A percentile compares a stretch with the other conserved stretches of the same genome.
Evolutionary conservation across 768 basidiomycete genomes (phyloP).

Genomic region (Pisolithus sp.): DNA sequence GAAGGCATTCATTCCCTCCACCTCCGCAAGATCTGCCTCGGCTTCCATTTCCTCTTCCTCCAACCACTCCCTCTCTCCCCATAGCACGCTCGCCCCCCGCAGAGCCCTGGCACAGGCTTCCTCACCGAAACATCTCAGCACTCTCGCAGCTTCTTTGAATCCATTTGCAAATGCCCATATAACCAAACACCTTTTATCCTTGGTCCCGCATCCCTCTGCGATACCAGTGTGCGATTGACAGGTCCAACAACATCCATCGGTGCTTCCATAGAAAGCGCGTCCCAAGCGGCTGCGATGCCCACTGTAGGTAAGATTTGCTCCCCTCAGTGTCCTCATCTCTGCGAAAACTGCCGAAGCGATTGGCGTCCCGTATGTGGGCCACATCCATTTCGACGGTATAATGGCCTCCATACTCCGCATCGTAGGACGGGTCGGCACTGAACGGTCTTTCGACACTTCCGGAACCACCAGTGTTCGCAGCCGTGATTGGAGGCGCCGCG

Average conservation of each 20-base stretch:
- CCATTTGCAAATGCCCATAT: constrained; percentile 58
- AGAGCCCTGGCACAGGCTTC: constrained; percentile 41
- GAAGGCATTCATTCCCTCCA: constrained; percentile 64
- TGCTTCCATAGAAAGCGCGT: not conserved
- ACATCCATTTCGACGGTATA: not conserved
- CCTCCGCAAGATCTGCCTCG: constrained; percentile 49
- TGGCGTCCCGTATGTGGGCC: constrained; percentile 11
- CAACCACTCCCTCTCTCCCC: constrained; percentile 62
- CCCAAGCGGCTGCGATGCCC: too few relatives aligned
- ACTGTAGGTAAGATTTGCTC: not conserved
- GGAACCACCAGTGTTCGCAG: too few relatives aligned
- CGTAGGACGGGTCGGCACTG: constrained; percentile 1
- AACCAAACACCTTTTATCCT: constrained; percentile 38
- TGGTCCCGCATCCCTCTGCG: constrained; percentile 51
- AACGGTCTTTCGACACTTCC: not conserved
- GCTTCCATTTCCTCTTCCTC: constrained; percentile 51
- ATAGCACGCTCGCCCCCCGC: constrained; percentile 35
- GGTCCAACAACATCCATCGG: too few relatives aligned
- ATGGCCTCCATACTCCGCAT: constrained; percentile 8
- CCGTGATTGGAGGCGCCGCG: too few relatives aligned
- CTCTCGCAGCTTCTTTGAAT: constrained; percentile 50
- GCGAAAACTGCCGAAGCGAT: constrained; percentile 9
- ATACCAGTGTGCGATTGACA: constrained; percentile 27
- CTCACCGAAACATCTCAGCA: constrained; percentile 54
- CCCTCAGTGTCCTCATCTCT: not conserved